These are phyloP conservation scores for Puccinia hordei DNA, from an alignment of 1,284 basidiomycete species.

Conservation along the genomic window DNA sequence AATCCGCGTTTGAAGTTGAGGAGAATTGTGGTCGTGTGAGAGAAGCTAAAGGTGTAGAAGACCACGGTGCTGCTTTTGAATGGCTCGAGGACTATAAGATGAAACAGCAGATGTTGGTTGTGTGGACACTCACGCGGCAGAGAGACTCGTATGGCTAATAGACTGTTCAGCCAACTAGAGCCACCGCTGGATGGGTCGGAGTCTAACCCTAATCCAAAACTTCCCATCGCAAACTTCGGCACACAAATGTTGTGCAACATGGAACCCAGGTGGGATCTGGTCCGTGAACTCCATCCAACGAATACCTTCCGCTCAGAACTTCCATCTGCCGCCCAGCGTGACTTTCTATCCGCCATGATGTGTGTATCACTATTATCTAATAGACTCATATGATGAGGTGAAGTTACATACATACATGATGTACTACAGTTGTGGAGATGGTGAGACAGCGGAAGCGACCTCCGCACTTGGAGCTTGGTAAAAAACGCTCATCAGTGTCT, in stretches of 20 bases:
- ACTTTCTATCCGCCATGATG: not conserved
- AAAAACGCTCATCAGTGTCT: no score
- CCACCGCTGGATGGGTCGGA: constrained; percentile 7
- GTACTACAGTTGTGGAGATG: not conserved
- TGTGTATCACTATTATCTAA: not conserved
- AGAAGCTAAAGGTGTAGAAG: not conserved
- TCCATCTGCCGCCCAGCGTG: not conserved
- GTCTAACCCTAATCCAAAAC: constrained; percentile 16
- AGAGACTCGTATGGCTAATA: not conserved
- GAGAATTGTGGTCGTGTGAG: not conserved
- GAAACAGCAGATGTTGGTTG: not conserved
- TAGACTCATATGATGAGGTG: no score
- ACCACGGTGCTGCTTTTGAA: constrained; percentile 1
- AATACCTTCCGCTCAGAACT: not conserved
- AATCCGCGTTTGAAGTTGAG: no score
- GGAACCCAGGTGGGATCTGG: constrained; percentile 4
- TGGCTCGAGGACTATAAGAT: constrained; percentile 4
- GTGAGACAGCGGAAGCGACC: not conserved
- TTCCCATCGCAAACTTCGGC: constrained; percentile 1
- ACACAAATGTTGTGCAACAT: not conserved
- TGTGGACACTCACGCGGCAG: constrained; percentile 10
- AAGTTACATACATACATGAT: not conserved
- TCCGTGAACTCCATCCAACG: constrained; percentile 1
- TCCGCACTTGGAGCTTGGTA: no score
- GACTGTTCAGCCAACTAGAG: constrained; percentile 11